A percentile compares a stretch with the other conserved stretches of the same genome.
phyloP scores from a whole-genome alignment of 495 filamentous ascomycete species.

The Tuber aestivum region DNA sequence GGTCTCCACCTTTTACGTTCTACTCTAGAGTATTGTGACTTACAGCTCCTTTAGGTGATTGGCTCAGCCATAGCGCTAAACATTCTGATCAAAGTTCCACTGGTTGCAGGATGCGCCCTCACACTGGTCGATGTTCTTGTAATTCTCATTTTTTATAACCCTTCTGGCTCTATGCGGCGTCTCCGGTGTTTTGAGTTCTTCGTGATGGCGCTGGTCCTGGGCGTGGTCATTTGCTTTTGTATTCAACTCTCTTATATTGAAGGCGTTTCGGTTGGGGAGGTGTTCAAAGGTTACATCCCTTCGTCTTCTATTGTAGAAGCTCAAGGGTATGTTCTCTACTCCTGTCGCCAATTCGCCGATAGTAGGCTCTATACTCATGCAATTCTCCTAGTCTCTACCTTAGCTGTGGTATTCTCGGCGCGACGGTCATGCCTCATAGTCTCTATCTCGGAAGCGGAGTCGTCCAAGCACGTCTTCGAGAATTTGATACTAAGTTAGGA shows the following conservation, averaged over 20 bases:
- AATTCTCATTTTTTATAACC: too few species aligned
- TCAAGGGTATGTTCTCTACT: slow-evolving; percentile 47
- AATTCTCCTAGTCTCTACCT: slow-evolving; percentile 62
- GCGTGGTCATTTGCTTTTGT: too few species aligned
- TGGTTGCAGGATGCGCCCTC: slow-evolving; percentile 81
- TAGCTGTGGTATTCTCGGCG: slow-evolving; percentile 85
- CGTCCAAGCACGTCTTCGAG: slow-evolving; percentile 71
- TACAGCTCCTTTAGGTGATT: slow-evolving; percentile 57
- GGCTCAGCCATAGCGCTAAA: slow-evolving; percentile 89
- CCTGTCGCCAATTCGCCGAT: slow-evolving; percentile 81
- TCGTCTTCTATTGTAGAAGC: too few species aligned
- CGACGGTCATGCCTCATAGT: slow-evolving; percentile 91
- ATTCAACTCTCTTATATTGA: too few species aligned
- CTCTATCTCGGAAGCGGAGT: slow-evolving; percentile 86
- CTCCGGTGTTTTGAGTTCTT: too few species aligned
- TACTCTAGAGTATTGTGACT: too few species aligned
- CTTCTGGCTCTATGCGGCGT: too few species aligned
- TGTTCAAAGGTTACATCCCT: too few species aligned
- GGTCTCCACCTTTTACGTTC: neutral
- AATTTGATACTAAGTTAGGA: slow-evolving; percentile 55
- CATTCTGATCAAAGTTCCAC: slow-evolving; percentile 68
- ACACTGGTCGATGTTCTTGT: slow-evolving; percentile 50
- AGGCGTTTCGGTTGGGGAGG: too few species aligned
- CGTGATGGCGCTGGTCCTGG: too few species aligned
- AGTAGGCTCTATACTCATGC: slow-evolving; percentile 51